Base-by-base conservation (phyloP, 495 filamentous ascomycete genomes). In the Podospora bellae-mahoneyi region DNA sequence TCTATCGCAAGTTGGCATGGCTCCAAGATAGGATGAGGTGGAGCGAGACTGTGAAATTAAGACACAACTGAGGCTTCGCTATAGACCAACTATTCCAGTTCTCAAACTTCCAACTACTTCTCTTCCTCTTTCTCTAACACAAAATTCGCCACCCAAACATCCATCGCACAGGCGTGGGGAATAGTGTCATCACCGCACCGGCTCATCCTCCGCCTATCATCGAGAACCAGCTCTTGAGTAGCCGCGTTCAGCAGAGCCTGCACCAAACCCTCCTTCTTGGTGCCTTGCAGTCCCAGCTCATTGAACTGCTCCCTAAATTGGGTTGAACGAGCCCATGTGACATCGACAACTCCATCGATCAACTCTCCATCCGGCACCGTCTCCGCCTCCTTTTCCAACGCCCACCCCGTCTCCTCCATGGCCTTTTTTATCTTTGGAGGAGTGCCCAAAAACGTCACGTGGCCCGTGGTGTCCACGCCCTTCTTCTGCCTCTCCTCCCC, bases 331-430 rank as follows among this genome's bases (percentile, higher is more conserved):
- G 77, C 71, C 55, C 69, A 65, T 4, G 66, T 70, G 59, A 80
- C 75, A 71, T 86, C 84, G 83, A 82, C 85, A 48, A 67, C 64
- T 23, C 78, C 83, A 69, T 86, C 84, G n/a, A 68, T 63, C 72
- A 84, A 63, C 54, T 75, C 81, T 64, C 73, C 69, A 28, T 70
- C 75, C 15, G 77, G 69, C 60, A 79, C 73, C 6, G 76, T 68
- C 6, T 65, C 68, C 56, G 73, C 76, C 69, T 82, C 75, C 16
- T 66, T 66, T 54, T 68, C 66, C 4, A 78, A 72, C 28, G 68
- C 57, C 72, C 77, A 79, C 23, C 70, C 74, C 0, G 64, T 66
- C 62, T 60, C 75, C 70, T 0, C 74, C 19, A 61, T 70, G 15
- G 62, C 68, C 34, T 61, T 61, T 54, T 64, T 69, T 16, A 74